phyloP scores from a whole-genome alignment of 106 monocot species.

The Apostasia ramifera region DNA sequence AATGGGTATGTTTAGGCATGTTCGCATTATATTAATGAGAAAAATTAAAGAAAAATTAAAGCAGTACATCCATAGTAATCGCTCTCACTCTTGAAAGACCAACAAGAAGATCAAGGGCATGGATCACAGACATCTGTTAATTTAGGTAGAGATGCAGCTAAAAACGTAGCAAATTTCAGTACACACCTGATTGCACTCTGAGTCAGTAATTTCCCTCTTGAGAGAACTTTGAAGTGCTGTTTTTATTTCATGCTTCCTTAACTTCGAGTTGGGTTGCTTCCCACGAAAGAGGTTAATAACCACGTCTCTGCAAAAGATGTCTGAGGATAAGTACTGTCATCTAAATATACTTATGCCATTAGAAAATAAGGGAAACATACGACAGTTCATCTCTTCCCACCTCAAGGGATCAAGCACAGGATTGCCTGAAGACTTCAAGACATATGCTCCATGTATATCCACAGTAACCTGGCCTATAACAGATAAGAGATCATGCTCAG shows the following conservation, averaged over 20 bases:
- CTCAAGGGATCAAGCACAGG: conserved; percentile 46
- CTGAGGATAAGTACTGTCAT: neutral
- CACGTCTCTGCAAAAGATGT: conserved; percentile 38
- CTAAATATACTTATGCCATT: neutral
- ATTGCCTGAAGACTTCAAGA: conserved; percentile 33
- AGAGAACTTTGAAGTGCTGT: conserved; percentile 23
- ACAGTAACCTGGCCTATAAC: conserved; percentile 41
- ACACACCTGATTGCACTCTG: conserved; percentile 62
- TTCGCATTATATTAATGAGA: too few relatives aligned
- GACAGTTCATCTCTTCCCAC: conserved; percentile 10
- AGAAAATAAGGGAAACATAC: neutral
- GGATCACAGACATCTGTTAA: too few relatives aligned
- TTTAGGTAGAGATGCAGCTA: too few relatives aligned
- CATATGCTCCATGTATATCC: conserved; percentile 58
- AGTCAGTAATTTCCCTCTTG: conserved; percentile 39
- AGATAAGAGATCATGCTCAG: conserved; percentile 29
- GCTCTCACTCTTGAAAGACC: too few relatives aligned
- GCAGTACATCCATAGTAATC: too few relatives aligned
- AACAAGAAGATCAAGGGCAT: too few relatives aligned
- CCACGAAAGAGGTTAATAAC: conserved; percentile 45
- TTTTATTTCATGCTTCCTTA: conserved; percentile 52
- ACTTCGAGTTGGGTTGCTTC: conserved; percentile 32
- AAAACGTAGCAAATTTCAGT: neutral
- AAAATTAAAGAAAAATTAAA: too few relatives aligned
- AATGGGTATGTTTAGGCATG: too few relatives aligned